Evolutionary conservation across 352 stramenopile species (phyloP).

Genomic region (Phytophthora capsici): DNA sequence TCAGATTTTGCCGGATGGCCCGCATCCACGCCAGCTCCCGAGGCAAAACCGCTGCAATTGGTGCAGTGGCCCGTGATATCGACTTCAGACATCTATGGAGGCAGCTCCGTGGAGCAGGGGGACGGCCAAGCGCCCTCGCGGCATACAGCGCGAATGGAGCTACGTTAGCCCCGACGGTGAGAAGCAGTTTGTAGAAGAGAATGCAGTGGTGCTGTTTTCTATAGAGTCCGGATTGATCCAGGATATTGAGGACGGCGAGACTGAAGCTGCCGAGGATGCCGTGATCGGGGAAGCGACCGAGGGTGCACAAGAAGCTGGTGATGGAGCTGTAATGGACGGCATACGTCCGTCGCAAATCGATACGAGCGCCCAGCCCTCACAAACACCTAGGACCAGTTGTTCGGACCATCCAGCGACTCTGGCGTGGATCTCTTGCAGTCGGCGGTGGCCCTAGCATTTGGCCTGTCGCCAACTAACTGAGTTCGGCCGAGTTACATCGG

Average conservation of each 20-base stretch:
- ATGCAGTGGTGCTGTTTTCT: conserved; percentile 4
- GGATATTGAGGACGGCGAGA: background rate
- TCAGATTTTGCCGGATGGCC: too few relatives aligned
- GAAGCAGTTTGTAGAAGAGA: conserved; percentile 1
- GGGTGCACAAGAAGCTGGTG: too few relatives aligned
- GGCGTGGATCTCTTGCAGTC: conserved; percentile 20
- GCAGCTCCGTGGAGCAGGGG: conserved; percentile 10
- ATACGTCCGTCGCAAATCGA: too few relatives aligned
- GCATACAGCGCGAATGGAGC: too few relatives aligned
- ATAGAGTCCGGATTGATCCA: background rate
- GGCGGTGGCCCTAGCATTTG: conserved; percentile 12
- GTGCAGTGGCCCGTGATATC: conserved; percentile 6
- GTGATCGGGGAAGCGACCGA: too few relatives aligned
- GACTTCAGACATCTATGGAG: conserved; percentile 23
- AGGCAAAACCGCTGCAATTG: conserved; percentile 8
- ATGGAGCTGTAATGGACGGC: too few relatives aligned
- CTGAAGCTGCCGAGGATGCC: too few relatives aligned
- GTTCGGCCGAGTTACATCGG: conserved; percentile 9
- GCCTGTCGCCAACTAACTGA: conserved; percentile 10
- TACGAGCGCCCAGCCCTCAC: too few relatives aligned
- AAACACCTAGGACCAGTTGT: background rate
- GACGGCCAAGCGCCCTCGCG: conserved; percentile 11
- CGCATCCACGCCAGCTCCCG: conserved; percentile 1
- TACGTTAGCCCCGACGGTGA: background rate
- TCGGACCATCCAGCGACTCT: conserved; percentile 3